Evolutionary conservation across 768 basidiomycete genomes (phyloP), one percentile per base, ranked within the genome.

Genomic region (Coprinopsis strossmayeri): DNA sequence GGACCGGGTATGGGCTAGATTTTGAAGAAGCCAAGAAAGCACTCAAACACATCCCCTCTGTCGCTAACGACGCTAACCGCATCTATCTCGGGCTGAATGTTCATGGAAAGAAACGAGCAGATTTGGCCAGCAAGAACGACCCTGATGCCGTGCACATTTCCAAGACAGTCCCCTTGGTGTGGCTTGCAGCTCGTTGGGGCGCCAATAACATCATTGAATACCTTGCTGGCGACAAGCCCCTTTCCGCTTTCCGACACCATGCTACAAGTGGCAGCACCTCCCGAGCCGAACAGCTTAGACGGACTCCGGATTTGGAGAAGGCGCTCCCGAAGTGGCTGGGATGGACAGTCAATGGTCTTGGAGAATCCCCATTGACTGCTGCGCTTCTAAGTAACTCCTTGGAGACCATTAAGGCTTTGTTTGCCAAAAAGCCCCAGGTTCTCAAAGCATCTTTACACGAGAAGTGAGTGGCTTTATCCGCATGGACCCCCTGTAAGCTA

Each of bases 21-120:
- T 54, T 72, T 27, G 59, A 61, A 12, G 52, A 48, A 0, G 58
- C 57, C 17, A 54, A 59, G n/a, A 55, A 64, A 27, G 49, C 49
- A 13, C 53, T 49, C 1, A 49, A 61, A 5, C 61, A 64, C 17
- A 47, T 55, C 11, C 57, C 61, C 20, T 50, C 51, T 9, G 55
- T 59, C 11, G 52, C 58, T 34, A 69, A 71, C 53, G 70, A 72
- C 53, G 53, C 61, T 47, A 69, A 72, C 56, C 69, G 62, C 56
- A 39, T 74, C 0, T 84, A 83, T 54, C 73, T 81, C 13, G 81
- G 82, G 0, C 66, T 84, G 34, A 74, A 73, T 47, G 77, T 83
- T 18, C 77, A 81, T 50, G 81, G 80, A n/a, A 80, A 79, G 66
- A 82, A 82, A 56, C 67, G 77, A 2, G 66, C 68, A 13, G 79